These are phyloP conservation scores for Suhomyces sp. DNA, from an alignment of 805 yeast genomes.

Conservation along the genomic window DNA sequence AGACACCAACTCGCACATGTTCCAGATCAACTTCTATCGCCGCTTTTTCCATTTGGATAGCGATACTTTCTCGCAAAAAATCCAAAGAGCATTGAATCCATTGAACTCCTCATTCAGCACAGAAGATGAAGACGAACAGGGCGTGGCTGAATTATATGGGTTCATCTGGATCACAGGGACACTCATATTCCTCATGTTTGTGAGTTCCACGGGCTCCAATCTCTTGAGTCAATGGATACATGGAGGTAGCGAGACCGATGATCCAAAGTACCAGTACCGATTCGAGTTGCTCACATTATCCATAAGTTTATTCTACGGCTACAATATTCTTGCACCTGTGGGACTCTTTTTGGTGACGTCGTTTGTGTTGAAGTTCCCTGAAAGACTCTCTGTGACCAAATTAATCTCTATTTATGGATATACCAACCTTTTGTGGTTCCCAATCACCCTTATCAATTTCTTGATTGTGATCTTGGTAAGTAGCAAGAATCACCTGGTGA, in stretches of 20 bases:
- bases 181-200: conserved; percentile 69
- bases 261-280: conserved; percentile 53
- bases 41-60: conserved; percentile 71
- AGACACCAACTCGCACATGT: conserved; percentile 36
- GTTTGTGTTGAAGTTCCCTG: conserved; percentile 53
- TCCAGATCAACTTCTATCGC: conserved; percentile 60
- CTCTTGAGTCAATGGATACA: conserved; percentile 57
- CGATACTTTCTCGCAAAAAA: conserved; percentile 54
- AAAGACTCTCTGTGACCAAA: conserved; percentile 52
- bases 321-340: conserved; percentile 66
- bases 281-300: conserved; percentile 67
- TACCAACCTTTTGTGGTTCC: conserved; percentile 82
- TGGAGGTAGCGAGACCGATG: conserved; percentile 12
- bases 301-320: conserved; percentile 71
- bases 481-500: conserved; percentile 27
- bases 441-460: conserved; percentile 64
- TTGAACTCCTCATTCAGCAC: conserved; percentile 25
- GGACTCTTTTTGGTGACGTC: conserved; percentile 51
- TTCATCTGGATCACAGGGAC: conserved; percentile 90
- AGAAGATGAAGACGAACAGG: conserved; percentile 34
- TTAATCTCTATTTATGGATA: conserved; percentile 81
- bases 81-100: conserved; percentile 60
- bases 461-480: conserved; percentile 54
- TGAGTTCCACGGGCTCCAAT: conserved; percentile 69
- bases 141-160: conserved; percentile 70